phyloP scores from a whole-genome alignment of 2,329 filamentous ascomycete species.

The Fusarium sarcochroum region DNA sequence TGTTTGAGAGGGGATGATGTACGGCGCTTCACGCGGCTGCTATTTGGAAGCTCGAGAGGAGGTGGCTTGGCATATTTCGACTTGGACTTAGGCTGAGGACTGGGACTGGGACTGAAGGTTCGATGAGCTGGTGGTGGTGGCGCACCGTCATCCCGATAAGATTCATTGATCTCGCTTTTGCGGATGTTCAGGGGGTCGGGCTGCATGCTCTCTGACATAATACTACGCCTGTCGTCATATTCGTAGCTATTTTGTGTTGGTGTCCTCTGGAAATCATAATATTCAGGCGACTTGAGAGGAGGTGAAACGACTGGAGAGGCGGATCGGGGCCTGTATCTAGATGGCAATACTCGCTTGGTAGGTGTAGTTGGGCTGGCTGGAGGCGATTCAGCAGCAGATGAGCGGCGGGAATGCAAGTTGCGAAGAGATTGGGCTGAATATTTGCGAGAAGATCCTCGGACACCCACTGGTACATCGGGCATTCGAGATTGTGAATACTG shows the following conservation, averaged over 20 bases:
- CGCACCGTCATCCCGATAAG: slow-evolving; percentile 67
- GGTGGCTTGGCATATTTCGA: slow-evolving; percentile 54
- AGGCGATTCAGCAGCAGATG: slow-evolving; percentile 41
- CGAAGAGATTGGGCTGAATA: slow-evolving; percentile 44
- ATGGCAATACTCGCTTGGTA: slow-evolving; percentile 43
- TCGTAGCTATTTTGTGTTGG: slow-evolving; percentile 54
- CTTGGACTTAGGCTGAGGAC: slow-evolving; percentile 47
- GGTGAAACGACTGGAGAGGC: slow-evolving; percentile 44
- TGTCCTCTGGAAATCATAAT: slow-evolving; percentile 52
- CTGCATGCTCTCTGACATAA: slow-evolving; percentile 56
- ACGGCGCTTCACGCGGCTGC: slow-evolving; percentile 72
- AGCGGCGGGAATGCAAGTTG: slow-evolving; percentile 41
- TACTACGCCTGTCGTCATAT: slow-evolving; percentile 48
- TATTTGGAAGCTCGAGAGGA: slow-evolving; percentile 62
- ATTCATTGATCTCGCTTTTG: slow-evolving; percentile 50
- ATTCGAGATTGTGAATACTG: slow-evolving; percentile 33
- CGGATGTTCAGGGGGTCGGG: slow-evolving; percentile 56
- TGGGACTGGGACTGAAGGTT: slow-evolving; percentile 53
- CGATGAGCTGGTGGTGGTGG: slow-evolving; percentile 69
- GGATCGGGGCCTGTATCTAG: slow-evolving; percentile 47
- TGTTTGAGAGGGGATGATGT: slow-evolving; percentile 96
- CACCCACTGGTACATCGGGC: slow-evolving; percentile 53
- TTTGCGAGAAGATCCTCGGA: slow-evolving; percentile 46
- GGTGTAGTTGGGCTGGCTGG: slow-evolving; percentile 54
- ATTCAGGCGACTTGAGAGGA: slow-evolving; percentile 45